Conservation (phyloP, 306 rosid genomes). For the Medicago truncatula region DNA sequence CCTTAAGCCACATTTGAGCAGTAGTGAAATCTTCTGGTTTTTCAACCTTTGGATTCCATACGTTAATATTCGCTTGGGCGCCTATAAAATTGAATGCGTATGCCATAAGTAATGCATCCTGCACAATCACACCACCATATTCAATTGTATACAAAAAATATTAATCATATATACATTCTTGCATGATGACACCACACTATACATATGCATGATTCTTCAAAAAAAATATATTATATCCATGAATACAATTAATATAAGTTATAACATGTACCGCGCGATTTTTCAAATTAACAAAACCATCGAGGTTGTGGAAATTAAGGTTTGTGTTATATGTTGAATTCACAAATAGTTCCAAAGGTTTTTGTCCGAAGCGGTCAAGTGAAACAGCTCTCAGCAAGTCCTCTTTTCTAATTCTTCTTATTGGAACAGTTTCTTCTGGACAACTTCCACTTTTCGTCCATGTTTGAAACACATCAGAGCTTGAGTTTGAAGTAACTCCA, state of each 20-base stretch:
- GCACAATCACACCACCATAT: neutral
- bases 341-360: conserved; percentile 26
- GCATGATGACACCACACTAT: neutral
- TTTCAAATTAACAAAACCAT: neutral
- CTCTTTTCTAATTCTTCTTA: conserved; percentile 54
- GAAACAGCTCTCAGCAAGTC: conserved; percentile 56
- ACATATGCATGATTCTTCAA: too few relatives aligned
- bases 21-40: conserved; percentile 61
- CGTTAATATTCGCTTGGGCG: conserved; percentile 59
- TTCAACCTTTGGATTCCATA: conserved; percentile 65
- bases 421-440: conserved; percentile 69
- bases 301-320: neutral
- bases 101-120: conserved; percentile 47
- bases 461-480: conserved; percentile 40
- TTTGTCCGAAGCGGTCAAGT: conserved; percentile 55
- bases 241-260: neutral
- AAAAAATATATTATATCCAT: too few relatives aligned
- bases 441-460: conserved; percentile 79
- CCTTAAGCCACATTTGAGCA: conserved; percentile 65
- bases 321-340: conserved; percentile 26
- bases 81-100: conserved; percentile 57
- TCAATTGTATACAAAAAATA: neutral
- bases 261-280: neutral
- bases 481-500: neutral
- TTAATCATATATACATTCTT: neutral